Percentiles rank a stretch among this genome's conserved stretches.
Evolutionary conservation across 352 stramenopile species (phyloP).

Genomic region (Phytopythium kandeliae): DNA sequence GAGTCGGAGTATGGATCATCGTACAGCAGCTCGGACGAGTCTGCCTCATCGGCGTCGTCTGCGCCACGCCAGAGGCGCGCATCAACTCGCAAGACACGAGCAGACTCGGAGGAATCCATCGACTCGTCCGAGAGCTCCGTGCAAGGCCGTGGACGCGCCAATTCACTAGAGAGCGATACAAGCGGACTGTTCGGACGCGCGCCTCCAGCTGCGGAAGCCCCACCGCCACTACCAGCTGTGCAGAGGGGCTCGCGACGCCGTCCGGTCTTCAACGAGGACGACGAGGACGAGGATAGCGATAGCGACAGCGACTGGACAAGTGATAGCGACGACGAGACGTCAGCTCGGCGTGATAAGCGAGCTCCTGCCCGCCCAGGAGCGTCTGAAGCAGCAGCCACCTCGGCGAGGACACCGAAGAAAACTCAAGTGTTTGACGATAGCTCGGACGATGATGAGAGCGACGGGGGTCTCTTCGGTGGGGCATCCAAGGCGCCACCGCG

Average conservation of each 20-base stretch:
- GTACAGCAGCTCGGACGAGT: conserved; percentile 69
- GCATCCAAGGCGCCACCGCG: conserved; percentile 13
- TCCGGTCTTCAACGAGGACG: conserved; percentile 32
- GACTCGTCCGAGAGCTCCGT: conserved; percentile 20
- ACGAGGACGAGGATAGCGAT: conserved; percentile 35
- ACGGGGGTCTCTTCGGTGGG: conserved; percentile 49
- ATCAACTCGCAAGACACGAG: conserved; percentile 15
- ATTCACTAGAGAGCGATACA: conserved; percentile 49
- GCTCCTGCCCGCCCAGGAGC: conserved; percentile 12
- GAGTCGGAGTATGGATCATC: conserved; percentile 56
- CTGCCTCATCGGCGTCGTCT: conserved; percentile 17
- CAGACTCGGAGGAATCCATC: conserved; percentile 36
- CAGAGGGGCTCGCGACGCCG: conserved; percentile 18
- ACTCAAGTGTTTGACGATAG: conserved; percentile 45
- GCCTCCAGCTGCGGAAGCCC: conserved; percentile 11
- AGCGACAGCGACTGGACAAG: conserved; percentile 29
- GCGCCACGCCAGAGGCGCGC: conserved; percentile 12
- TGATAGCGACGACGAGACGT: conserved; percentile 31
- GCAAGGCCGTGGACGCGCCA: conserved; percentile 16
- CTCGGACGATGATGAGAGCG: conserved; percentile 50
- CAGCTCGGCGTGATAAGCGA: conserved; percentile 12
- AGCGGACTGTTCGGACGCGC: conserved; percentile 53
- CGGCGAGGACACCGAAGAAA: conserved; percentile 15
- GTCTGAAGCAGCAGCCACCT: conserved; percentile 10
- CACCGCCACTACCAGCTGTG: conserved; percentile 11